Evolutionary conservation across 2,329 filamentous ascomycete species (phyloP), one percentile per base, ranked within the genome.

Genomic region (Xylariaceae sp.): DNA sequence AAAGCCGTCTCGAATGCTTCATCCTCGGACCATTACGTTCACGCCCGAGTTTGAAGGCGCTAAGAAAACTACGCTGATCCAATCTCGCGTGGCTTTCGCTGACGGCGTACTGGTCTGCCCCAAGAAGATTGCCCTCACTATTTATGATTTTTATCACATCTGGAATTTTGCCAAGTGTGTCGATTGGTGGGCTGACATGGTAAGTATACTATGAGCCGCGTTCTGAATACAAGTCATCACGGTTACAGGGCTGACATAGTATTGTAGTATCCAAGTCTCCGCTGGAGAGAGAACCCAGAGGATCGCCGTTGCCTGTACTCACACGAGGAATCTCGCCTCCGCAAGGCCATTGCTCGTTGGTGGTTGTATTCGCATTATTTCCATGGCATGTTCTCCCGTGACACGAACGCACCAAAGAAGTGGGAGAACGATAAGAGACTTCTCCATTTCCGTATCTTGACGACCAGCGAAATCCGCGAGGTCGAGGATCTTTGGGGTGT

Each of bases 281-380:
- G 65, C 40, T 74, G 71, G 70, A 71, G 74, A 47, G 62, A 70
- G 2, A 54, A 64, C 9, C 65, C 67, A 0, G 67, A 70, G 41
- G 59, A 71, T 36, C 68, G 71, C 31, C 68, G 75, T 13, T 64
- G 62, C 29, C 62, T 79, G 4, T 57, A 57, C 7, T 39, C 54
- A 0, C 57, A 64, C 19, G 76, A 79, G 51, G 62, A 63, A 19
- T 48, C 56, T n/a, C 67, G 73, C 36, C 64, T 78, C 38, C 68
- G 76, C 4, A 65, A 66, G 45, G 74, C 72, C 1, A 55, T 79
- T 22, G 76, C 74, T 38, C 60, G 65, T 24, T 79, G 74, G 74
- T 77, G 74, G 73, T 62, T 75, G 3, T 79, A 73, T 47, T 65
- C 72, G 6, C 65, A 67, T 26, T 71, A 74, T 45, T 78, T 78